Evolutionary conservation across 2,329 filamentous ascomycete genomes (phyloP).

Genomic region (Incumbomyces lentus): DNA sequence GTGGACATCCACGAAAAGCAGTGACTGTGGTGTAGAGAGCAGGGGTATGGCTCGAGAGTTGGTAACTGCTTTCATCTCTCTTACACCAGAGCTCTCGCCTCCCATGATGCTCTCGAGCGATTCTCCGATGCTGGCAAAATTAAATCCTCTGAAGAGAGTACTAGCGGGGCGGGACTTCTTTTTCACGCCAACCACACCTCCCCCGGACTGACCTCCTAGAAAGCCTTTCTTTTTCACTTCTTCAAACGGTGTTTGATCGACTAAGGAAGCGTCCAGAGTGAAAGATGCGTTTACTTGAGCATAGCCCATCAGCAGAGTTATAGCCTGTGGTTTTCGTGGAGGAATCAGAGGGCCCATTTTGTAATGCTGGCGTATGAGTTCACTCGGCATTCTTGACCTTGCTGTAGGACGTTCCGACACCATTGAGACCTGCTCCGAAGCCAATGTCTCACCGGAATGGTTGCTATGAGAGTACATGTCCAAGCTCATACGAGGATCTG

Average conservation of each 20-base stretch:
- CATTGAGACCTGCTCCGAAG: conserved; percentile 65
- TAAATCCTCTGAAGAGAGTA: conserved; percentile 70
- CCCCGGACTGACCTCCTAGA: conserved; percentile 69
- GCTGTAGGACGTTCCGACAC: conserved; percentile 20
- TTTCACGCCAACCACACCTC: conserved; percentile 66
- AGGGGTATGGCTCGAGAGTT: conserved; percentile 81
- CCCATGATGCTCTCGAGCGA: conserved; percentile 83
- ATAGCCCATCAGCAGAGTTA: conserved; percentile 95
- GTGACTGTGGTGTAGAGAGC: conserved; percentile 88
- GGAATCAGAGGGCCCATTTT: conserved; percentile 30
- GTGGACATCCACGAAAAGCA: conserved; percentile 86
- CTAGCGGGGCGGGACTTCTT: conserved; percentile 60
- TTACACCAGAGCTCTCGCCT: conserved; percentile 77
- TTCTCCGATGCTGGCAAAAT: conserved; percentile 79
- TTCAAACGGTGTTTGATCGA: conserved; percentile 84
- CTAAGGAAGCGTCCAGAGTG: conserved; percentile 77
- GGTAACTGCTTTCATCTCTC: conserved; percentile 82
- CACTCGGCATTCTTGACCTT: conserved; percentile 15
- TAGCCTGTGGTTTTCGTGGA: conserved; percentile 43
- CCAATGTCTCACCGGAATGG: conserved; percentile 83
- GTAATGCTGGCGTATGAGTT: conserved; percentile 27
- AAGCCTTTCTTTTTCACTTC: conserved; percentile 92
- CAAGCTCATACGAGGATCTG: conserved; percentile 79
- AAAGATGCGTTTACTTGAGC: conserved; percentile 90
- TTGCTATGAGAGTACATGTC: conserved; percentile 95